These are phyloP conservation scores for Saccharata proteae DNA, from an alignment of 2,329 filamentous ascomycete species.

Conservation along the genomic window DNA sequence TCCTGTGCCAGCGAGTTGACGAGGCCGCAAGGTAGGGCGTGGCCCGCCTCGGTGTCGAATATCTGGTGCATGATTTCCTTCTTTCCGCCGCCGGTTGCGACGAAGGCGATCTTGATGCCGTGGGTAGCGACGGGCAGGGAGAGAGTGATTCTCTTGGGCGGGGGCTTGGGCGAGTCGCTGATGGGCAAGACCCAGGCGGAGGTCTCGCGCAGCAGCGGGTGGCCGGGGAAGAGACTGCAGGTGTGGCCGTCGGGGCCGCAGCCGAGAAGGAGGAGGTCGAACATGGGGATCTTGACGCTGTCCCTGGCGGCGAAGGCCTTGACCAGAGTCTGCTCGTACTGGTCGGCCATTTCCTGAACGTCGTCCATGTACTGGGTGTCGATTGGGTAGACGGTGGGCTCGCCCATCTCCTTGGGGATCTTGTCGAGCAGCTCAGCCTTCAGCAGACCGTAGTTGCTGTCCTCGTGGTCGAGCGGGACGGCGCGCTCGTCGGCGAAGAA, in stretches of 20 bases:
- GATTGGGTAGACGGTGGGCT: slow-evolving; percentile 69
- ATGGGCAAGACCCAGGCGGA: slow-evolving; percentile 89
- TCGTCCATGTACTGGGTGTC: slow-evolving; percentile 58
- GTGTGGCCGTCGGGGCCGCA: slow-evolving; percentile 96
- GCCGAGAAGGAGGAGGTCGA: slow-evolving; percentile 85
- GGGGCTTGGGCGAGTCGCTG: slow-evolving; percentile 89
- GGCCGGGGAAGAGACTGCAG: slow-evolving; percentile 88
- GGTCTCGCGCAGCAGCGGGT: slow-evolving; percentile 72
- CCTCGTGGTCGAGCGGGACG: slow-evolving; percentile 78
- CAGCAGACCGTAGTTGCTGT: slow-evolving; percentile 87
- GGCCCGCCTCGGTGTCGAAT: slow-evolving; percentile 64
- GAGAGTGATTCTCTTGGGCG: slow-evolving; percentile 78
- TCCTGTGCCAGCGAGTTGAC: slow-evolving; percentile 78
- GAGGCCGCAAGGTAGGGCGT: slow-evolving; percentile 68
- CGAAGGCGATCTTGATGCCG: slow-evolving; percentile 75
- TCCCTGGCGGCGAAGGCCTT: slow-evolving; percentile 80
- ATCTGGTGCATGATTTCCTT: slow-evolving; percentile 86
- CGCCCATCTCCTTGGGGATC: slow-evolving; percentile 55
- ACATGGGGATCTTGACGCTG: slow-evolving; percentile 86
- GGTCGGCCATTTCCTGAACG: slow-evolving; percentile 81
- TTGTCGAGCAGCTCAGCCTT: slow-evolving; percentile 82
- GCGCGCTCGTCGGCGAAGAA: slow-evolving; percentile 98
- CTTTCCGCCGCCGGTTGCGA: slow-evolving; percentile 82
- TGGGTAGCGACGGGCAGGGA: slow-evolving; percentile 85
- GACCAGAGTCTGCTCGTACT: slow-evolving; percentile 84